phyloP scores from a whole-genome alignment of 257 asterid species.

The Solanum piurae region DNA sequence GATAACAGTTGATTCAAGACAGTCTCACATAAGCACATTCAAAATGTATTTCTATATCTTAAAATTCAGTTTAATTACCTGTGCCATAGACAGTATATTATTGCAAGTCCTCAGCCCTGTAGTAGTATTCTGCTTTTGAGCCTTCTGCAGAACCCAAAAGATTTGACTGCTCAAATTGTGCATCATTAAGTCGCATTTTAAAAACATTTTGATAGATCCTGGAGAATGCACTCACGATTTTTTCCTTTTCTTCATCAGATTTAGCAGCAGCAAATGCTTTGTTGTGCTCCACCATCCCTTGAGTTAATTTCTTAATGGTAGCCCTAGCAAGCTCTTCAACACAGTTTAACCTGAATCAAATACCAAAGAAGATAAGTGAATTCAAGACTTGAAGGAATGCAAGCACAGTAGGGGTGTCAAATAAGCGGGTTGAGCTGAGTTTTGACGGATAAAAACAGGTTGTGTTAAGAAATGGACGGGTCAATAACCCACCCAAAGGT shows the following conservation, averaged over 20 bases:
- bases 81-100: constrained; percentile 77
- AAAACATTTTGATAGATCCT: not conserved
- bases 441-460: not conserved
- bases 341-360: constrained; percentile 46
- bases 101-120: constrained; percentile 81
- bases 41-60: not conserved
- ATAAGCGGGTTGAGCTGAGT: not conserved
- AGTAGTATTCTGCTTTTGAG: constrained; percentile 57
- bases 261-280: constrained; percentile 55
- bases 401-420: not conserved
- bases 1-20: not conserved
- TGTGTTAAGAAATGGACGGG: not conserved
- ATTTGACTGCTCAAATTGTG: not conserved
- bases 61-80: constrained; percentile 22
- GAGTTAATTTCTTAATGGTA: constrained; percentile 62
- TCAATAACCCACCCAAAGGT: not conserved
- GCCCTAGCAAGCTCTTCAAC: constrained; percentile 76
- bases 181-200: not conserved
- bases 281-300: constrained; percentile 62
- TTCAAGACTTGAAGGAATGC: not conserved
- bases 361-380: not conserved
- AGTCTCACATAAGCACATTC: not conserved
- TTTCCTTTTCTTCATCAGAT: constrained; percentile 74
- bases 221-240: constrained; percentile 46
- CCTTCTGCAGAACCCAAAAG: constrained; percentile 39